A percentile compares a stretch with the other conserved stretches of the same genome.
Conservation (phyloP, 495 filamentous ascomycete species). For the Daldinia loculata region DNA sequence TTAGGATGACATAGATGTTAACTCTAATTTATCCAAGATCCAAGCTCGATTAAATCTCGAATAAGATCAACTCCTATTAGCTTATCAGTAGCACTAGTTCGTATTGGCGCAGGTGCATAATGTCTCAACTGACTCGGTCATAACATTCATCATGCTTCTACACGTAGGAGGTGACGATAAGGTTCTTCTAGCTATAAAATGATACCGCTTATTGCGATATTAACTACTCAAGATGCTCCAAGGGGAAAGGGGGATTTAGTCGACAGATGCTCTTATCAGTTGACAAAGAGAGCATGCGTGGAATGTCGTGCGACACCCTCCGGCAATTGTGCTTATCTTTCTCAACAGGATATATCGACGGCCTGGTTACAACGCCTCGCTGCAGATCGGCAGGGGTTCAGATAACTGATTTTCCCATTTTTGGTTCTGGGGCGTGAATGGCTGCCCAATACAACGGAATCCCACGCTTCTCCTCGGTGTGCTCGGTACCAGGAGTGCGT, state of each 20-base stretch:
- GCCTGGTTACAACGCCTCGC: constrained; percentile 11
- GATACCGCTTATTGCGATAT: background rate
- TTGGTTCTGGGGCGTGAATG: constrained; percentile 22
- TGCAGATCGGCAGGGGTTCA: constrained; percentile 38
- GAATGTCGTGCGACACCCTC: background rate
- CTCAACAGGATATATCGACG: constrained; percentile 25
- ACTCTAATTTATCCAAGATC: background rate
- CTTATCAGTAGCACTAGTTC: too few species aligned
- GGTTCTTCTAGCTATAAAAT: background rate
- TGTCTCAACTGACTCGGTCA: too few species aligned
- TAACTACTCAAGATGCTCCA: background rate
- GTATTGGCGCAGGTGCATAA: too few species aligned
- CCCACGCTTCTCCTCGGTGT: constrained; percentile 17
- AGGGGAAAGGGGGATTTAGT: background rate
- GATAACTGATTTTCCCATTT: constrained; percentile 23
- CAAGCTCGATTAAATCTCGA: too few species aligned
- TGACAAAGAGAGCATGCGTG: background rate
- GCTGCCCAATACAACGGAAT: constrained; percentile 16
- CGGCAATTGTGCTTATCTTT: constrained; percentile 27
- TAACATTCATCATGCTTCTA: too few species aligned
- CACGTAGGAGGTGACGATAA: background rate
- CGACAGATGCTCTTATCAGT: background rate
- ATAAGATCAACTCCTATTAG: too few species aligned
- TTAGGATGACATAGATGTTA: background rate
- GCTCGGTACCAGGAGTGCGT: constrained; percentile 11